A percentile compares a stretch with the other conserved stretches of the same genome.
These are phyloP conservation scores for Phialemoniopsis sp. DNA, from an alignment of 2,329 filamentous ascomycete species.

Conservation along the genomic window DNA sequence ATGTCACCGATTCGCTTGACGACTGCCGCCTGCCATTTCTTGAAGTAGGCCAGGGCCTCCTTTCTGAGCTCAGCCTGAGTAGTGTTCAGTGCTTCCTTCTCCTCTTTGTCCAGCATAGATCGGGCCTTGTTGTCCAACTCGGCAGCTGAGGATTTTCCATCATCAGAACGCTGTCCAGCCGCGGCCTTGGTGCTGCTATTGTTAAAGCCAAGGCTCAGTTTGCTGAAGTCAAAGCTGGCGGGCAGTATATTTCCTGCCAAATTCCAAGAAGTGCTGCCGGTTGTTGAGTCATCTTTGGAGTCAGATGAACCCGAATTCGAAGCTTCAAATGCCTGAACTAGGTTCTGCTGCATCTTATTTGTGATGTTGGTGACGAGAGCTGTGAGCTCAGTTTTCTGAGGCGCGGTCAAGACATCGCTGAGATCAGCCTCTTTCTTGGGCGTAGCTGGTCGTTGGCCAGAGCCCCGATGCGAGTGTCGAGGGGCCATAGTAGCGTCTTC, in stretches of 20 bases:
- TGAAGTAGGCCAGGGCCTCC: constrained; percentile 66
- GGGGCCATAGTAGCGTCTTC: too few relatives aligned
- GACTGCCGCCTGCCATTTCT: constrained; percentile 74
- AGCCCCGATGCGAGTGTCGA: too few relatives aligned
- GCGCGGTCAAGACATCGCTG: constrained; percentile 39
- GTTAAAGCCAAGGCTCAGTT: constrained; percentile 1
- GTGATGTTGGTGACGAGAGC: constrained; percentile 46
- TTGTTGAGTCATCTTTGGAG: constrained; percentile 16
- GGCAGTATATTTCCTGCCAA: constrained; percentile 18
- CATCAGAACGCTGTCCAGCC: too few relatives aligned
- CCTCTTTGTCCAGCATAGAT: constrained; percentile 2
- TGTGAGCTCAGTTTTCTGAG: constrained; percentile 49
- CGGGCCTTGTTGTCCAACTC: background rate
- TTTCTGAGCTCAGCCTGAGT: constrained; percentile 59
- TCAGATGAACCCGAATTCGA: constrained; percentile 25
- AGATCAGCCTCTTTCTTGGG: constrained; percentile 45
- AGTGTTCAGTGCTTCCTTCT: constrained; percentile 51
- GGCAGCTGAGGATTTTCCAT: background rate
- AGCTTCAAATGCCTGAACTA: constrained; percentile 48
- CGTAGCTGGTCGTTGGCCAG: constrained; percentile 15
- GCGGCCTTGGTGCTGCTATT: too few relatives aligned
- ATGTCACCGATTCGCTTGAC: constrained; percentile 68
- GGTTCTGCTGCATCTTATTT: constrained; percentile 49
- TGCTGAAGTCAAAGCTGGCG: constrained; percentile 12
- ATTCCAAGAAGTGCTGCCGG: constrained; percentile 19